These are phyloP conservation scores for Neurospora sp. DNA, from an alignment of 495 filamentous ascomycete species.

Conservation along the genomic window DNA sequence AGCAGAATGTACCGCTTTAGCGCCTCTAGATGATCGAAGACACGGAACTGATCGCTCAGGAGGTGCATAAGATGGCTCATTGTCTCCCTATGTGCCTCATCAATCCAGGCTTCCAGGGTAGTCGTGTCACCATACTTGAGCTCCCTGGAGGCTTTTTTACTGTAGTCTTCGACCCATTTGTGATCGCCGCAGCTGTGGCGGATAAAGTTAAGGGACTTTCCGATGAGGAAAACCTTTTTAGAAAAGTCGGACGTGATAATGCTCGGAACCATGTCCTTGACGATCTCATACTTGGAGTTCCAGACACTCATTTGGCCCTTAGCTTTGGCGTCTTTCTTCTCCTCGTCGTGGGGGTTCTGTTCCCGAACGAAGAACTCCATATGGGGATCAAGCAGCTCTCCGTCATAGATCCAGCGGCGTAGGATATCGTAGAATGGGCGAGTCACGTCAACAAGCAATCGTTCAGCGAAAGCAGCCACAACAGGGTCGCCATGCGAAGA, in stretches of 20 bases:
- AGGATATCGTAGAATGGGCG: slow-evolving; percentile 95
- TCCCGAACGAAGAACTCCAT: slow-evolving; percentile 92
- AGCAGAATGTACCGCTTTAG: slow-evolving; percentile 92
- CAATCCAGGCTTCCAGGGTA: slow-evolving; percentile 81
- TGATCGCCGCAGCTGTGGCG: slow-evolving; percentile 88
- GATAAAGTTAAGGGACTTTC: slow-evolving; percentile 97
- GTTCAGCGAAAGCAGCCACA: slow-evolving; percentile 87
- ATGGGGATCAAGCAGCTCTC: slow-evolving; percentile 92
- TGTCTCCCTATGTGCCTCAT: slow-evolving; percentile 93
- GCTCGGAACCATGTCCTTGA: slow-evolving; percentile 75
- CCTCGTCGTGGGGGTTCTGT: slow-evolving; percentile 36
- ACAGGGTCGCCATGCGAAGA: slow-evolving; percentile 92
- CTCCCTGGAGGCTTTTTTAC: slow-evolving; percentile 87
- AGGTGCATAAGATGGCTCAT: slow-evolving; percentile 92
- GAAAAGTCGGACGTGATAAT: slow-evolving; percentile 90
- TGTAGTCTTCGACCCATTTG: slow-evolving; percentile 92
- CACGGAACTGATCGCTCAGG: slow-evolving; percentile 86
- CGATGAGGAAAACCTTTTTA: slow-evolving; percentile 91
- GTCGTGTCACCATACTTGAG: slow-evolving; percentile 90
- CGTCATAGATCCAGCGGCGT: slow-evolving; percentile 95
- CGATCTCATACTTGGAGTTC: slow-evolving; percentile 93
- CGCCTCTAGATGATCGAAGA: slow-evolving; percentile 85
- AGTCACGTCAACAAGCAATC: slow-evolving; percentile 83
- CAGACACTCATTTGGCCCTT: slow-evolving; percentile 82
- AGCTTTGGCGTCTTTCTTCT: slow-evolving; percentile 42